Evolutionary conservation across 768 basidiomycete species (phyloP).

Genomic region (Mycena vitilis): DNA sequence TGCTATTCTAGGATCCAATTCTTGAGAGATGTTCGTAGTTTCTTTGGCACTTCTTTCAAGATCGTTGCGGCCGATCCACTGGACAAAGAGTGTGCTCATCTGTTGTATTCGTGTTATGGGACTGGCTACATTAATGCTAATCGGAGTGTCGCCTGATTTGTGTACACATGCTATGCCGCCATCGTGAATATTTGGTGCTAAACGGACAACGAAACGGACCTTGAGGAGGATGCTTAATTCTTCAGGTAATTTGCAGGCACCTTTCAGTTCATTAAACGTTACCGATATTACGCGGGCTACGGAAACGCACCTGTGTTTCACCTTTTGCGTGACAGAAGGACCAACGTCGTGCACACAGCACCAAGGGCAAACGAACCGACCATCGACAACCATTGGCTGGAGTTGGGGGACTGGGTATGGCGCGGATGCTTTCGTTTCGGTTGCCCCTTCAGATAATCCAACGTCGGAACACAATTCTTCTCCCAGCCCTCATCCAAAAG

Average conservation of each 20-base stretch:
- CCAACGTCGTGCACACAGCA: conserved; percentile 49
- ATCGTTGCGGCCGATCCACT: conserved; percentile 72
- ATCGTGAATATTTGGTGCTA: neutral
- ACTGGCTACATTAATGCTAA: conserved; percentile 93
- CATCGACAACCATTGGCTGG: conserved; percentile 41
- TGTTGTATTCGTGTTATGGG: conserved; percentile 91
- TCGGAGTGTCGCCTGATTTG: conserved; percentile 70
- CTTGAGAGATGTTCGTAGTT: conserved; percentile 80
- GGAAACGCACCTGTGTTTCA: conserved; percentile 36
- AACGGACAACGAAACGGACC: neutral
- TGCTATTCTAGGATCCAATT: conserved; percentile 81
- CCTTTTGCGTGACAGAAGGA: conserved; percentile 45
- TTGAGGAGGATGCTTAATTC: neutral
- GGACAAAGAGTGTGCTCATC: conserved; percentile 64
- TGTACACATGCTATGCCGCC: conserved; percentile 11
- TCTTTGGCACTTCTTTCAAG: conserved; percentile 96
- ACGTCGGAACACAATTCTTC: conserved; percentile 59
- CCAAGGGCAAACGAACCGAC: conserved; percentile 58
- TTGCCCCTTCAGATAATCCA: conserved; percentile 53
- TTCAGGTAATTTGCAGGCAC: neutral
- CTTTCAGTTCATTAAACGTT: neutral
- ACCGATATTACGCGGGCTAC: too few relatives aligned
- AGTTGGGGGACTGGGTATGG: conserved; percentile 3
- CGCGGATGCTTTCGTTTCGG: conserved; percentile 7
- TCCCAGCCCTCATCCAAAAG: conserved; percentile 93